Base-by-base conservation (phyloP, 208 protist genomes). In the Crithidia expoeki region DNA sequence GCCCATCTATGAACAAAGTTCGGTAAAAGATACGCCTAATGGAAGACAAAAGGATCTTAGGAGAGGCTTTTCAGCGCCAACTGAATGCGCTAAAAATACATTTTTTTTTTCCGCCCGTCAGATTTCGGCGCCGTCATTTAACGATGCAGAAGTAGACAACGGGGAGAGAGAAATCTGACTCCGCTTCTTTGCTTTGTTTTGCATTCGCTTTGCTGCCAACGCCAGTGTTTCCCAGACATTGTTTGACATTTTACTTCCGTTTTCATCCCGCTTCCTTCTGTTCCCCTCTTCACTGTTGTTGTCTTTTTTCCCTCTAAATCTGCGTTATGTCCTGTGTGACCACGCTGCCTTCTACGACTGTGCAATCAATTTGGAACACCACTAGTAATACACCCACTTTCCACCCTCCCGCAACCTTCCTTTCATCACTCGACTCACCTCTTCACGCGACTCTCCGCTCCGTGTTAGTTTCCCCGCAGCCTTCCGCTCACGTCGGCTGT, bases 301-400 rank as follows among this genome's bases (percentile, higher is more conserved):
- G 12, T 21, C 21, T 50, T 50, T 50, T 50, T 23, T 50, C 19
- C 44, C 9, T 21, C 9, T 50, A n/a, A n/a, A n/a, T n/a, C n/a
- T n/a, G n/a, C n/a, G n/a, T n/a, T n/a, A n/a, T n/a, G n/a, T n/a
- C n/a, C n/a, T n/a, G n/a, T n/a, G n/a, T n/a, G n/a, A 4, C 23
- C 47, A 28, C 28, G 47, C 47, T 28, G 21, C 23, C 9, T 14
- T 52, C 21, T 28, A 6, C 3, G 21, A 17, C 21, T 52, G 47
- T 9, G 5, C 16, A 4, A 4, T 47, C 42, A 42, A 42, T 12
- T n/a, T 33, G 21, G 4, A 10, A 9, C 36, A 1, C 56, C 23
- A 33, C 4, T n/a, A 62, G 56, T 62, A 62, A 62, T 17, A 33
- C 23, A 30, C 56, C 9, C 56, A 12, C 33, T 46, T 46, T 62